phyloP scores from a whole-genome alignment of 106 monocot genomes.

The Phalaenopsis equestris region DNA sequence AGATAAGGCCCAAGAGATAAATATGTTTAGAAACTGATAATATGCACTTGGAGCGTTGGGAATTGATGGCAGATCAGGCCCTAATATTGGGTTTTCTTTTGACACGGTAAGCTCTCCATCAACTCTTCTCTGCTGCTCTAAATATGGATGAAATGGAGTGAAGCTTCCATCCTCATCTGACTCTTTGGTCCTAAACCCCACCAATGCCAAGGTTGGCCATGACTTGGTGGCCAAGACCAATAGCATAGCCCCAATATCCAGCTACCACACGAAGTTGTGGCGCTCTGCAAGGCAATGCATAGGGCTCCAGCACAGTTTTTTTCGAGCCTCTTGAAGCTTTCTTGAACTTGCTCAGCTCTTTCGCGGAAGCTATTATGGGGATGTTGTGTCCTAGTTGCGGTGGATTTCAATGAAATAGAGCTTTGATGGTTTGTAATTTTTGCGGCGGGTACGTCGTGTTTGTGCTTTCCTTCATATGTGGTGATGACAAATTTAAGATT shows the following conservation, averaged over 20 bases:
- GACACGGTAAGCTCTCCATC: too few species aligned
- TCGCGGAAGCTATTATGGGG: constrained; percentile 9
- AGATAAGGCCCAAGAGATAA: constrained; percentile 27
- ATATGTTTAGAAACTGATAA: constrained; percentile 41
- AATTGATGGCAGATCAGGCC: constrained; percentile 9
- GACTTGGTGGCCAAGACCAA: constrained; percentile 30
- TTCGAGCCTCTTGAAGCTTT: constrained; percentile 21
- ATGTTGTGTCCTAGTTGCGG: neutral
- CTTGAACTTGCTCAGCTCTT: constrained; percentile 18
- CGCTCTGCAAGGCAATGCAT: constrained; percentile 17
- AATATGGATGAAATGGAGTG: neutral
- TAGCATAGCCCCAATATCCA: constrained; percentile 24
- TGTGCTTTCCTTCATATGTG: constrained; percentile 80
- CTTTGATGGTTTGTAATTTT: constrained; percentile 23
- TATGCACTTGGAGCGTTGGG: constrained; percentile 21
- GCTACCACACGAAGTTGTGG: constrained; percentile 2
- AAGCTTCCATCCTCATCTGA: constrained; percentile 12
- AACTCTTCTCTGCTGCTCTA: neutral
- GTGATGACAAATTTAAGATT: constrained; percentile 76
- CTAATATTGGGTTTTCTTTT: neutral
- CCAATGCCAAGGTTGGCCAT: constrained; percentile 22
- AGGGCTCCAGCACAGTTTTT: constrained; percentile 5
- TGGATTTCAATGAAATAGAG: neutral
- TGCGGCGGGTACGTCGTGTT: constrained; percentile 68
- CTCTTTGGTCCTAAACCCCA: constrained; percentile 12